Percentiles rank a stretch among this genome's conserved stretches.
phyloP scores from a whole-genome alignment of 1,284 basidiomycete species.

The Schizophyllum amplum region DNA sequence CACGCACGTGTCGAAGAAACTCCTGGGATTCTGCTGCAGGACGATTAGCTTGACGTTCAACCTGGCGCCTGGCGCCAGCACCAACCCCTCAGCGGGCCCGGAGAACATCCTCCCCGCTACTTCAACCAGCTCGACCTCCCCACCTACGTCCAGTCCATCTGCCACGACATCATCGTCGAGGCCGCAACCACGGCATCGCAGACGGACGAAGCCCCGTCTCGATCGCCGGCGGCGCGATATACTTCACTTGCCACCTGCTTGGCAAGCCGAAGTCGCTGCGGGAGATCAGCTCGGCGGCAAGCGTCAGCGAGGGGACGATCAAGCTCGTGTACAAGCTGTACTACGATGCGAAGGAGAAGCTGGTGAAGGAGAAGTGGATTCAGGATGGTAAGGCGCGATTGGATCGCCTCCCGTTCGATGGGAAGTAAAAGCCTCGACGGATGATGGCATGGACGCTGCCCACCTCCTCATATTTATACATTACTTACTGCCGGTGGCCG shows the following conservation, averaged over 20 bases:
- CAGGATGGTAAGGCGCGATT: conserved; percentile 67
- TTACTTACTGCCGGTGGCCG: background rate
- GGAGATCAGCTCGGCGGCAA: conserved; percentile 91
- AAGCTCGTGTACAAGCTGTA: conserved; percentile 79
- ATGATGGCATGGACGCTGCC: background rate
- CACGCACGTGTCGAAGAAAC: conserved; percentile 92
- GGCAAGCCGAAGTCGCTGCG: conserved; percentile 69
- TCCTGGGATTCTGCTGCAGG: conserved; percentile 92
- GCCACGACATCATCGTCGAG: conserved; percentile 76
- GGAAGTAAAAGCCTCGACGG: background rate
- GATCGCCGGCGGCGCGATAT: conserved; percentile 93
- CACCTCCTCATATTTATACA: background rate
- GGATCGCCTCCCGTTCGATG: conserved; percentile 26
- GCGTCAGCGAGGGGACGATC: conserved; percentile 96
- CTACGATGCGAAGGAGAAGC: conserved; percentile 58
- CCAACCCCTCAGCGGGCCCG: conserved; percentile 48
- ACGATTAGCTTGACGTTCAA: conserved; percentile 93
- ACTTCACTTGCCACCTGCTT: conserved; percentile 84
- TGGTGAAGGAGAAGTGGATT: conserved; percentile 79
- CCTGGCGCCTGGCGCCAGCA: conserved; percentile 63
- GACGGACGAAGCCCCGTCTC: conserved; percentile 94
- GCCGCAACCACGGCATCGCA: conserved; percentile 83
- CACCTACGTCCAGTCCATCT: conserved; percentile 74
- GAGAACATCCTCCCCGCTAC: conserved; percentile 89
- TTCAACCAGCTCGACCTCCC: conserved; percentile 94